These are phyloP conservation scores for Hyphopichia fennica DNA, from an alignment of 1,139 yeast genomes.

Conservation along the genomic window DNA sequence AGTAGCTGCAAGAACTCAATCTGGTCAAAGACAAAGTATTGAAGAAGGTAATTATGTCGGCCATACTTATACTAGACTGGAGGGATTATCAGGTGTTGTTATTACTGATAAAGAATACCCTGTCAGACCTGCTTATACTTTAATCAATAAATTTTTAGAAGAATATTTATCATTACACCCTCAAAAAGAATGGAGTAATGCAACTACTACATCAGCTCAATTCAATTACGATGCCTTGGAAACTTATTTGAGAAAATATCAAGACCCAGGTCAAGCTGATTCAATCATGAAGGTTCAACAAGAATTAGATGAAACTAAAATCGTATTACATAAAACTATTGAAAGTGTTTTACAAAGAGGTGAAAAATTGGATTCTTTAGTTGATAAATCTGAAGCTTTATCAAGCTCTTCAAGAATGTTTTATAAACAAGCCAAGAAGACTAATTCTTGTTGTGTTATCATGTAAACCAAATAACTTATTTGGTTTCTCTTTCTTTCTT, in stretches of 20 bases:
- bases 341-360: constrained; percentile 95
- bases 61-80: constrained; percentile 86
- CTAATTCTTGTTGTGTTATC: constrained; percentile 91
- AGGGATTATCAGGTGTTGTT: constrained; percentile 91
- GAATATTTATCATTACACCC: constrained; percentile 89
- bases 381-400: constrained; percentile 92
- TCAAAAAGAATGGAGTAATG: constrained; percentile 62
- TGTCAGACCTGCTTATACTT: constrained; percentile 93
- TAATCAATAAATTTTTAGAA: constrained; percentile 86
- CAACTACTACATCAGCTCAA: constrained; percentile 47
- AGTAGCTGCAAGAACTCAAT: constrained; percentile 79
- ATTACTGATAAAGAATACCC: constrained; percentile 96
- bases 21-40: constrained; percentile 92
- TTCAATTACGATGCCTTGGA: constrained; percentile 65
- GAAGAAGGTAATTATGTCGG: constrained; percentile 93
- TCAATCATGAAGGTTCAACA: constrained; percentile 96
- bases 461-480: constrained; percentile 51
- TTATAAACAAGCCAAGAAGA: constrained; percentile 95
- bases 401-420: constrained; percentile 89
- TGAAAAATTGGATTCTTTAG: constrained; percentile 89
- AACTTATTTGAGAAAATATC: constrained; percentile 76
- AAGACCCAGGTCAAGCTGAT: constrained; percentile 96
- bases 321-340: constrained; percentile 92
- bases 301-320: constrained; percentile 96
- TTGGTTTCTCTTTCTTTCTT: background rate